Base-by-base conservation (phyloP, 2,329 filamentous ascomycete genomes). In the Endoconidiophora polonica region DNA sequence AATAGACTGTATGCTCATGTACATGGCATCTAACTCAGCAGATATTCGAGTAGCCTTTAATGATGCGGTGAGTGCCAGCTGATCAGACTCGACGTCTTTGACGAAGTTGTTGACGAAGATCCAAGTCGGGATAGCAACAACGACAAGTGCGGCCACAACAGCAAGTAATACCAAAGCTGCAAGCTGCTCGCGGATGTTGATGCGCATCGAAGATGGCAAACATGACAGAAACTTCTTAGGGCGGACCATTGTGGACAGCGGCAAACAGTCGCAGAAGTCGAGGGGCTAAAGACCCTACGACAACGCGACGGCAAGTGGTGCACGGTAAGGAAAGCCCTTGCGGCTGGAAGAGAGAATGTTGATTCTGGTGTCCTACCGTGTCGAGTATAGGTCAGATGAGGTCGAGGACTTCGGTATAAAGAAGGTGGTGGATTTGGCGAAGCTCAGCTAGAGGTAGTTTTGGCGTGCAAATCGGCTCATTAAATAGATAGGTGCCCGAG, bases 161-260 rank as follows among this genome's bases (percentile, higher is more conserved):
- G 83, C 77, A 53, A 86, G 61, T 56, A 91, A 69, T 59, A 94
- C 85, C 56, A 94, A 72, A 63, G 80, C 72, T 57, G 79, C 85
- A 58, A 95, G 73, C 74, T 95, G 88, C 67, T 88, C 81, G 57
- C 86, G 77, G 59, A 94, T 94, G 52, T 83, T 81, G 62, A 94
- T 77, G 63, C 86, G 79, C 85, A 94, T 90, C 52, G 50, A 62
- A 16, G 47, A 50, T 22, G 48, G 54, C 29, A 50, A 44, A 51
- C 52, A 53, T 50, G 47, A 53, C n/a, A 53, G 36, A 18, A 50
- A 53, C 40, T 41, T 44, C 40, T 49, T 47, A 5, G 48, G 48
- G 33, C 52, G 47, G 29, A 53, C 52, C 52, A 53, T 53, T 46
- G n/a, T 46, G 23, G 9, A 16, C 26, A 33, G 12, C 7, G 12